phyloP scores from a whole-genome alignment of 2,329 filamentous ascomycete species.

The Chalara sp. region DNA sequence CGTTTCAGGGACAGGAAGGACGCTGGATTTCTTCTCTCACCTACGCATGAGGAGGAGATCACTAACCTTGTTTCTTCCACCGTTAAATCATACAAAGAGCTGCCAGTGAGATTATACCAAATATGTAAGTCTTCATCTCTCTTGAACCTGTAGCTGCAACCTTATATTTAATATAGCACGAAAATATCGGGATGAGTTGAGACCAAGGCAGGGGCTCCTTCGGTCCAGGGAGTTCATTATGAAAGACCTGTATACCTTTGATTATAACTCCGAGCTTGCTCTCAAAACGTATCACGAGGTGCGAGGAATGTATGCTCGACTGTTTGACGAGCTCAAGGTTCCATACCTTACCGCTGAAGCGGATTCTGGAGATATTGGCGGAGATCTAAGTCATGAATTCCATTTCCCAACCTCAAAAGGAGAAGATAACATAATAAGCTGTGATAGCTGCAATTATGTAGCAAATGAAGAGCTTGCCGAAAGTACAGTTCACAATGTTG shows the following conservation, averaged over 20 bases:
- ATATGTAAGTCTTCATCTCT: slow-evolving; percentile 53
- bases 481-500: slow-evolving; percentile 5
- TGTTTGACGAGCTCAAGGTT: slow-evolving; percentile 79
- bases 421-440: slow-evolving; percentile 79
- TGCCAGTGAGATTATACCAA: slow-evolving; percentile 86
- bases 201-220: slow-evolving; percentile 81
- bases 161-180: slow-evolving; percentile 46
- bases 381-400: slow-evolving; percentile 89
- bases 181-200: slow-evolving; percentile 90
- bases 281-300: slow-evolving; percentile 75
- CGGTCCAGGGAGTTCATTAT: slow-evolving; percentile 89
- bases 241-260: slow-evolving; percentile 98
- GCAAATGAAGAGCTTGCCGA: slow-evolving; percentile 82
- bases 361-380: slow-evolving; percentile 94
- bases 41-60: slow-evolving; percentile 96
- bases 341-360: slow-evolving; percentile 82
- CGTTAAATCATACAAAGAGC: slow-evolving; percentile 74
- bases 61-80: slow-evolving; percentile 69
- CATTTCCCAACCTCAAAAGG: slow-evolving; percentile 75
- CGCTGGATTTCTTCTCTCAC: slow-evolving; percentile 68
- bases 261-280: slow-evolving; percentile 59
- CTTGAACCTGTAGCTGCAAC: background rate
- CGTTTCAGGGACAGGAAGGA: slow-evolving; percentile 74
- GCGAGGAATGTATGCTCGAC: slow-evolving; percentile 61
- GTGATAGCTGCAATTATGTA: slow-evolving; percentile 64